phyloP scores from a whole-genome alignment of 148 eudicot species.

The Pharnaceum exiguum region DNA sequence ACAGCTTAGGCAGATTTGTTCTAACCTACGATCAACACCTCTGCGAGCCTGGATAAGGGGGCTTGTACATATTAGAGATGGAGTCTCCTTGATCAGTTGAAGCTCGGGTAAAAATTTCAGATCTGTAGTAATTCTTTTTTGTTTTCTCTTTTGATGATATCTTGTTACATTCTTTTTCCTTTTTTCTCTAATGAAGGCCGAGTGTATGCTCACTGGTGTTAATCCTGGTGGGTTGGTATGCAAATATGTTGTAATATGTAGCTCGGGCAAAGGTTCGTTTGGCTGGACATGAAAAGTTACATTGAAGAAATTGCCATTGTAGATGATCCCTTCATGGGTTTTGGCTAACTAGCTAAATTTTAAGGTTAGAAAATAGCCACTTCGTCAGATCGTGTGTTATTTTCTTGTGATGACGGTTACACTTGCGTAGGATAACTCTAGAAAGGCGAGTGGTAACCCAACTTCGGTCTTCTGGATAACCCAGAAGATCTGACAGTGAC shows the following conservation, averaged over 20 bases:
- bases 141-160: background rate
- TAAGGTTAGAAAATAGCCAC: constrained; percentile 11
- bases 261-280: constrained; percentile 19
- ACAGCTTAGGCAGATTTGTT: constrained; percentile 9
- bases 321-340: constrained; percentile 19
- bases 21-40: constrained; percentile 12
- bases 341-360: constrained; percentile 18
- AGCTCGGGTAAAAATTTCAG: constrained; percentile 17
- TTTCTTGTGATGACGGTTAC: too few relatives aligned
- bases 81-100: constrained; percentile 17
- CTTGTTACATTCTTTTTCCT: constrained; percentile 11
- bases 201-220: constrained; percentile 1
- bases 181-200: constrained; percentile 13
- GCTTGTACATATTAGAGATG: constrained; percentile 17
- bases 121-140: constrained; percentile 8
- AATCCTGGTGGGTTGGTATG: constrained; percentile 14
- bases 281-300: constrained; percentile 8
- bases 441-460: too few relatives aligned
- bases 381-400: too few relatives aligned
- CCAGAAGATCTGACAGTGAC: too few relatives aligned
- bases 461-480: too few relatives aligned
- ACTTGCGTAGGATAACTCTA: too few relatives aligned
- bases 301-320: constrained; percentile 27
- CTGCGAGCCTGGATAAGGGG: constrained; percentile 22
- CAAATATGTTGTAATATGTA: constrained; percentile 28